Conservation (phyloP, 257 asterid species). For the Solanum lignicaule region DNA sequence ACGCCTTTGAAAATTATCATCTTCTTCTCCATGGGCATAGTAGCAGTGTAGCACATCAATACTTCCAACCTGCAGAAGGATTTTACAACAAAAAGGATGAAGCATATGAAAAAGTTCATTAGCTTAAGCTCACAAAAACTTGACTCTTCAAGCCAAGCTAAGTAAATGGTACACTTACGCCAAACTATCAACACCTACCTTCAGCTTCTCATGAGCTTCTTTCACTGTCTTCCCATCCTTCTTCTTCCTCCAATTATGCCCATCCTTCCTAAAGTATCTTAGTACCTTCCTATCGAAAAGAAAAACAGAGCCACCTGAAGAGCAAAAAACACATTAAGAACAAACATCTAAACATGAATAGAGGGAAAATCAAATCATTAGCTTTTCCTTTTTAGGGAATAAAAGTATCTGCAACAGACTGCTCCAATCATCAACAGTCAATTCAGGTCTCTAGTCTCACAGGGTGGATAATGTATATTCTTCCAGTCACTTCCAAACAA, state of each 20-base stretch:
- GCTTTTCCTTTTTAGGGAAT: not conserved
- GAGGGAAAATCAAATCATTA: not conserved
- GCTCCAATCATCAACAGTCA: not conserved
- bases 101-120: not conserved
- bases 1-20: conserved; percentile 90
- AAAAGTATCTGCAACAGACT: not conserved
- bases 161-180: not conserved
- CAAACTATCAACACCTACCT: conserved; percentile 39
- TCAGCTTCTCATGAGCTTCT: conserved; percentile 97
- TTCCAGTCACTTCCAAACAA: not conserved
- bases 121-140: not conserved
- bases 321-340: conserved; percentile 9
- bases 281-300: conserved; percentile 88
- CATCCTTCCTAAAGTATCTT: conserved; percentile 93
- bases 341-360: not conserved
- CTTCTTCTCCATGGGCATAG: conserved; percentile 98
- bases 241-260: conserved; percentile 94
- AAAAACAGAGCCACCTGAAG: conserved; percentile 93
- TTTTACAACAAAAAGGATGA: conserved; percentile 5
- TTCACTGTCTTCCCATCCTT: conserved; percentile 92
- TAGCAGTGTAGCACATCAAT: conserved; percentile 94
- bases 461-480: not conserved
- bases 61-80: conserved; percentile 77
- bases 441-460: not conserved
- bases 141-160: not conserved